phyloP scores from a whole-genome alignment of 192 early-diverging fungal genomes.

The Backusella tuberculispora region DNA sequence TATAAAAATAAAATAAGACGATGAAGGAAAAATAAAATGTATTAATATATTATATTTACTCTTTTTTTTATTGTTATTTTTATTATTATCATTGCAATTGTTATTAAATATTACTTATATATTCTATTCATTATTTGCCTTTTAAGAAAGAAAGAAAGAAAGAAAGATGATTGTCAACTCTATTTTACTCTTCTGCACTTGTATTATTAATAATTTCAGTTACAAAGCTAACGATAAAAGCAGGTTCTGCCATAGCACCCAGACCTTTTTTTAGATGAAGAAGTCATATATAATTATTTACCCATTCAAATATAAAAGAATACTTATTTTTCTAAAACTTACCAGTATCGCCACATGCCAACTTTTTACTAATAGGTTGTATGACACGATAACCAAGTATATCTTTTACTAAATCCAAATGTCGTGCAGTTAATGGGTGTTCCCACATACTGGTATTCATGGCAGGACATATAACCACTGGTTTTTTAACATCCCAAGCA shows the following conservation, averaged over 20 bases:
- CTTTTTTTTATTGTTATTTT: neutral
- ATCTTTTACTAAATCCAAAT: constrained; percentile 59
- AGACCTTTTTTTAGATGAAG: constrained; percentile 48
- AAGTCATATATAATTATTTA: neutral
- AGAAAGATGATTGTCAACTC: neutral
- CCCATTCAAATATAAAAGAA: neutral
- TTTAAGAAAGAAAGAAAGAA: neutral
- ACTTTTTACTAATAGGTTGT: constrained; percentile 76
- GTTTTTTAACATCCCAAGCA: constrained; percentile 79
- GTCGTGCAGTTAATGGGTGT: constrained; percentile 83
- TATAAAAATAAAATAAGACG: neutral
- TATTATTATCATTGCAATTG: neutral
- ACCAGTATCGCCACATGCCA: constrained; percentile 93
- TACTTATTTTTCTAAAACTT: constrained; percentile 21
- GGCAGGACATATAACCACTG: constrained; percentile 86
- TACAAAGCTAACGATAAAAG: neutral
- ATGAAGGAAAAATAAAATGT: neutral
- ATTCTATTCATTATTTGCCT: too few relatives aligned
- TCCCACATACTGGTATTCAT: constrained; percentile 99
- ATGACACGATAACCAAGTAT: constrained; percentile 69
- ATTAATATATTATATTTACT: neutral
- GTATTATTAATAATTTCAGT: neutral
- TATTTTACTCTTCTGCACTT: neutral
- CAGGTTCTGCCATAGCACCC: constrained; percentile 86
- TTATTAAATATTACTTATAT: neutral